phyloP scores from a whole-genome alignment of 139 green algal species.

The Chlorella sorokiniana region DNA sequence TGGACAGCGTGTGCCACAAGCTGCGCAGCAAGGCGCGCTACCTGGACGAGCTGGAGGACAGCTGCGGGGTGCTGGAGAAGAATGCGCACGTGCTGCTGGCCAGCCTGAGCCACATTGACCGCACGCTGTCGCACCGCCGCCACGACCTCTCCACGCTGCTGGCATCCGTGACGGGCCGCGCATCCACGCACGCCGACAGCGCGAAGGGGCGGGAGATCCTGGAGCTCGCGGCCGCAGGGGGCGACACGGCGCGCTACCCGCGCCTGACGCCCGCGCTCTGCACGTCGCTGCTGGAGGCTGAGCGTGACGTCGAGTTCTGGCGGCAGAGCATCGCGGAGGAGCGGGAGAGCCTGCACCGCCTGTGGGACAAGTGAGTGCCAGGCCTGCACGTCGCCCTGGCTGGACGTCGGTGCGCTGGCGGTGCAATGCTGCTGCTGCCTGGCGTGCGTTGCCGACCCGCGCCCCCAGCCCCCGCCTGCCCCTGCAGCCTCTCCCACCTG shows the following conservation, averaged over 20 bases:
- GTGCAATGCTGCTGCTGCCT: no score
- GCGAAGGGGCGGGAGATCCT: background rate
- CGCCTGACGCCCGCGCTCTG: background rate
- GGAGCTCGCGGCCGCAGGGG: background rate
- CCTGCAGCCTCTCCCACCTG: conserved; percentile 20
- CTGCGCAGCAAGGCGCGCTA: conserved; percentile 28
- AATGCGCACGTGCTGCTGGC: conserved; percentile 7
- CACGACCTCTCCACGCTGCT: conserved; percentile 11
- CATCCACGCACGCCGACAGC: background rate
- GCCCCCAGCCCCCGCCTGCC: background rate
- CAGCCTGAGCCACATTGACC: conserved; percentile 12
- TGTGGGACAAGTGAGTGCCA: conserved; percentile 20
- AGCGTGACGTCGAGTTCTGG: conserved; percentile 17
- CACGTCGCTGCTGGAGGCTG: background rate
- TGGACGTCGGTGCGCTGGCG: background rate
- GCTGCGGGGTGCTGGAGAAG: conserved; percentile 3
- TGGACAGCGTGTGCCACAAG: background rate
- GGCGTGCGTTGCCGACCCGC: no score
- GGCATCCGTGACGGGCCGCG: background rate
- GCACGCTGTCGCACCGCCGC: conserved; percentile 8
- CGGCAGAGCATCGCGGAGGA: conserved; percentile 3
- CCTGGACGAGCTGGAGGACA: conserved; percentile 23
- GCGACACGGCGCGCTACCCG: conserved; percentile 4
- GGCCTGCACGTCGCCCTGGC: background rate
- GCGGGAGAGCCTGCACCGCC: conserved; percentile 11